phyloP scores from a whole-genome alignment of 768 basidiomycete species.

The Agaricus blazei region DNA sequence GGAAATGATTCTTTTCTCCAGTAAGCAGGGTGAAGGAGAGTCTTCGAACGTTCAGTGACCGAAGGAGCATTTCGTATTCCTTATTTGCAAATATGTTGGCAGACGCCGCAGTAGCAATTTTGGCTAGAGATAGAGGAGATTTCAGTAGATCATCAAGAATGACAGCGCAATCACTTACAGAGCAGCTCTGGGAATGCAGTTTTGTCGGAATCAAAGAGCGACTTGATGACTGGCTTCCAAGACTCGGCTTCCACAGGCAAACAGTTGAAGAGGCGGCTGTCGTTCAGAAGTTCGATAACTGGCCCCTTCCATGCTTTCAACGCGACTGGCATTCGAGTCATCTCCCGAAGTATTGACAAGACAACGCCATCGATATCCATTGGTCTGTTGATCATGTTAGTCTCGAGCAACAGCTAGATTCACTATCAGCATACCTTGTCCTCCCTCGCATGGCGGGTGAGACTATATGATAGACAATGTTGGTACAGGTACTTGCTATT shows the following conservation, averaged over 20 bases:
- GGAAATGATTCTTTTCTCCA: slow-evolving; percentile 87
- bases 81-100: slow-evolving; percentile 95
- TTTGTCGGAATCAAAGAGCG: slow-evolving; percentile 83
- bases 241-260: slow-evolving; percentile 45
- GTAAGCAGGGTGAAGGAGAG: slow-evolving; percentile 83
- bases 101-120: slow-evolving; percentile 79
- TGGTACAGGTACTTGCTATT: slow-evolving; percentile 71
- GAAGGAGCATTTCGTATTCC: slow-evolving; percentile 87
- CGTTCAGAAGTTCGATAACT: slow-evolving; percentile 78
- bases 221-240: slow-evolving; percentile 78
- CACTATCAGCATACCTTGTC: slow-evolving; percentile 46
- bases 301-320: slow-evolving; percentile 82
- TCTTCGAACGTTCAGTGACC: slow-evolving; percentile 82
- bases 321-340: slow-evolving; percentile 72
- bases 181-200: slow-evolving; percentile 81
- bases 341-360: slow-evolving; percentile 67
- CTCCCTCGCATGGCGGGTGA: slow-evolving; percentile 77
- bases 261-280: slow-evolving; percentile 83
- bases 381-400: slow-evolving; percentile 38
- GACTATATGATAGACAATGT: slow-evolving; percentile 81
- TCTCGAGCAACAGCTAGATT: background rate
- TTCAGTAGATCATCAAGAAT: slow-evolving; percentile 21
- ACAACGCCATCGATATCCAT: slow-evolving; percentile 71
- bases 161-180: slow-evolving; percentile 41
- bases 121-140: slow-evolving; percentile 35